phyloP scores from a whole-genome alignment of 768 basidiomycete genomes.

The Hortiboletus flavorubellus region DNA sequence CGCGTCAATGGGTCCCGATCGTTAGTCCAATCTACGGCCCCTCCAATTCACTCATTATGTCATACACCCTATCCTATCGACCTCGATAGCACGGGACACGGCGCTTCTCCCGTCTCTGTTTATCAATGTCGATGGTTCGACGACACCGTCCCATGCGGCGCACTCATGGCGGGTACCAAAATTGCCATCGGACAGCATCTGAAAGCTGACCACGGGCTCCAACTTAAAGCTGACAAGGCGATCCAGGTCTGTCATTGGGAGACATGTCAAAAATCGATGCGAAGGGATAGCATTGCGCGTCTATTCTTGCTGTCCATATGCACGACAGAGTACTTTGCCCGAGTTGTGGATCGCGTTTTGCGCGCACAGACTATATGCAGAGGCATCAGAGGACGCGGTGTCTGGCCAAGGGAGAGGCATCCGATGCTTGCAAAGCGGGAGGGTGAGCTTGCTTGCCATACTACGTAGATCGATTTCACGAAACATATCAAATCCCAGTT shows the following conservation, averaged over 20 bases:
- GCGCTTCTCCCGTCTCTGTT: neutral
- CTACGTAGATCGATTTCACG: neutral
- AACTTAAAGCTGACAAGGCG: constrained; percentile 7
- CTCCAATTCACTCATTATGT: neutral
- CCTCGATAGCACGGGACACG: neutral
- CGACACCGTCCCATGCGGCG: neutral
- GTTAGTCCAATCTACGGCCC: neutral
- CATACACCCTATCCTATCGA: constrained; percentile 7
- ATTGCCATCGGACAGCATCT: constrained; percentile 15
- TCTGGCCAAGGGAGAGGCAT: neutral
- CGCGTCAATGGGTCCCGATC: neutral
- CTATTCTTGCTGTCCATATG: constrained; percentile 23
- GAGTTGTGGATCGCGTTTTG: constrained; percentile 18
- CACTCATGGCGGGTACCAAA: constrained; percentile 1
- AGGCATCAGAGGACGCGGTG: constrained; percentile 20
- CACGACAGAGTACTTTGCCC: constrained; percentile 18
- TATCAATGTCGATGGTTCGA: constrained; percentile 17
- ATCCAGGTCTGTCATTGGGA: constrained; percentile 16
- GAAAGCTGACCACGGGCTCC: constrained; percentile 3
- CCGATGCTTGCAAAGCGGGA: neutral
- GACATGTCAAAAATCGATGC: constrained; percentile 17
- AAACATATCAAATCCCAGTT: neutral
- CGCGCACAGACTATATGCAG: constrained; percentile 25
- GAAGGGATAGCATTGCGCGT: constrained; percentile 25
- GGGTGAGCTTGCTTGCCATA: neutral